Percentiles rank a stretch among this genome's conserved stretches.
phyloP scores from a whole-genome alignment of 495 filamentous ascomycete genomes.

The Hypoxylon cercidicola region DNA sequence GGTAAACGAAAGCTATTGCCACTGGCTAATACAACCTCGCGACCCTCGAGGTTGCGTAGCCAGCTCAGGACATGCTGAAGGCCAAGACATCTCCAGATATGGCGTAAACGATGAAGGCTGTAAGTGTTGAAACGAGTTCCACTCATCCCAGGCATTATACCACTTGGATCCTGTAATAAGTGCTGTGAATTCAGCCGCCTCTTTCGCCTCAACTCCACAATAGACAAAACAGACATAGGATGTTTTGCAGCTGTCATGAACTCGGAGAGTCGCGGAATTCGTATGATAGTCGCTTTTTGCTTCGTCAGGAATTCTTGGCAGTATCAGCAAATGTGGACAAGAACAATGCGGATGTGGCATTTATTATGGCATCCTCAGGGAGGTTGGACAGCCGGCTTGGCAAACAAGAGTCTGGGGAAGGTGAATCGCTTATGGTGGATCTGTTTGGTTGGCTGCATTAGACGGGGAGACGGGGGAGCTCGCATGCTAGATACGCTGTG shows the following conservation, averaged over 20 bases:
- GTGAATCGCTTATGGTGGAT: conserved; percentile 7
- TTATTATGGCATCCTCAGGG: conserved; percentile 3
- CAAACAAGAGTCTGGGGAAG: conserved; percentile 36
- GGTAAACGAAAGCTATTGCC: neutral
- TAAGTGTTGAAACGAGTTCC: conserved; percentile 34
- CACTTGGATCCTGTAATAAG: neutral
- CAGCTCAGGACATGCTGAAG: neutral
- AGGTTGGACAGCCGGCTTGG: conserved; percentile 27
- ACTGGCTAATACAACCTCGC: too few relatives aligned
- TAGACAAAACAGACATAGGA: neutral
- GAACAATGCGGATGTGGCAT: conserved; percentile 30
- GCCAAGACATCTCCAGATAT: conserved; percentile 10
- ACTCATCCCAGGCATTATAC: conserved; percentile 4
- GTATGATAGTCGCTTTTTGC: conserved; percentile 26
- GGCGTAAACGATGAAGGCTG: conserved; percentile 20
- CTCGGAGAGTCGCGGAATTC: conserved; percentile 21
- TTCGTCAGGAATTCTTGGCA: conserved; percentile 34
- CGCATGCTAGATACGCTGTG: conserved; percentile 20
- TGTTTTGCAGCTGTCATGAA: conserved; percentile 7
- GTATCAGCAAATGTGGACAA: conserved; percentile 38
- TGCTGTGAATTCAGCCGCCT: neutral
- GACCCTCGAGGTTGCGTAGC: too few relatives aligned
- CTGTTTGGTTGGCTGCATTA: conserved; percentile 1
- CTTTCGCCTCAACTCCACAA: conserved; percentile 8
- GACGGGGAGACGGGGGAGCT: conserved; percentile 15